Evolutionary conservation across 108 stramenopile species (phyloP).

Genomic region (Parmales sp.): DNA sequence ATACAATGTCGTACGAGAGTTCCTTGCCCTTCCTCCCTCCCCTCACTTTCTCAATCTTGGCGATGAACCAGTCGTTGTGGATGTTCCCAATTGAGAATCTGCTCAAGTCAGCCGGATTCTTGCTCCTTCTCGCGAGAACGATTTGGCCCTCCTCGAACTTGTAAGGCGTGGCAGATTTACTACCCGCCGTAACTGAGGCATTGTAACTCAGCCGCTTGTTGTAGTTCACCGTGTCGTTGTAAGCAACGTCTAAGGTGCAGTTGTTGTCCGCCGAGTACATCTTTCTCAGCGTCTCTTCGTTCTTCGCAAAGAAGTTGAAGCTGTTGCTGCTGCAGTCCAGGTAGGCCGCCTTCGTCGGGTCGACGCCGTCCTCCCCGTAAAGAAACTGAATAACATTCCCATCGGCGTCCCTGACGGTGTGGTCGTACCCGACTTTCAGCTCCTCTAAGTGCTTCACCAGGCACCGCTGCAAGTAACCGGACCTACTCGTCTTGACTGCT

Average conservation of each 20-base stretch:
- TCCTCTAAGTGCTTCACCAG: constrained; percentile 97
- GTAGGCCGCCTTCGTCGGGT: constrained; percentile 77
- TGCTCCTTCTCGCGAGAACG: constrained; percentile 50
- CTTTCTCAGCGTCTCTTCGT: constrained; percentile 58
- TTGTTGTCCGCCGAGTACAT: constrained; percentile 44
- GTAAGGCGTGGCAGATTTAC: too few species aligned
- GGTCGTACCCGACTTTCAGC: constrained; percentile 86
- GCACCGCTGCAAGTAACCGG: constrained; percentile 97
- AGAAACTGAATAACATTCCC: constrained; percentile 95
- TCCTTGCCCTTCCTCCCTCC: too few species aligned
- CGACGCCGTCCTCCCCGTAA: constrained; percentile 98
- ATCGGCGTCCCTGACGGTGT: constrained; percentile 94
- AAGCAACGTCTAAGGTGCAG: constrained; percentile 48
- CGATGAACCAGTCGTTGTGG: constrained; percentile 71
- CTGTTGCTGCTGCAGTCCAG: constrained; percentile 69
- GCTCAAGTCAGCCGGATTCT: constrained; percentile 52
- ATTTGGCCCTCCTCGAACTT: constrained; percentile 41
- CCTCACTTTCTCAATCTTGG: constrained; percentile 44
- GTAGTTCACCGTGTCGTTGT: constrained; percentile 36
- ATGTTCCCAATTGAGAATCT: constrained; percentile 48
- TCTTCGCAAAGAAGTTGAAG: constrained; percentile 75
- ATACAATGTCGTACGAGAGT: constrained; percentile 52
- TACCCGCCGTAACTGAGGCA: not conserved
- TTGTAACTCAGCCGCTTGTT: too few species aligned
- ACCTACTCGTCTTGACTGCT: constrained; percentile 95